Base-by-base conservation (phyloP, 805 yeast genomes). In the Candida parachauliodes region DNA sequence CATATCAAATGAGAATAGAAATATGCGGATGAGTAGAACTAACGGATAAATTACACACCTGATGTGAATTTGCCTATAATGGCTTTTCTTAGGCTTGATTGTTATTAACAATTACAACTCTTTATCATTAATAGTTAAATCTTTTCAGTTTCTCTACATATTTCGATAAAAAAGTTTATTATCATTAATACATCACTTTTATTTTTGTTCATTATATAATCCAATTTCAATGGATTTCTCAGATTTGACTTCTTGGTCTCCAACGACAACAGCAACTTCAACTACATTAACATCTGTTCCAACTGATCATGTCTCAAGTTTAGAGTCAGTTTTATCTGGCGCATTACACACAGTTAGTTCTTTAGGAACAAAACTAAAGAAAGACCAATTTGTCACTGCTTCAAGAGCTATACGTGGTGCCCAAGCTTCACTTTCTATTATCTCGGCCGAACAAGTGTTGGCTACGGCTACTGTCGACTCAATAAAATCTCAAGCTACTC, bases 381-480 rank as follows among this genome's bases (percentile, higher is more conserved):
- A n/a, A 3, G 42, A 34, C 4, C 51, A 46, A 12, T 43, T 55
- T 28, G 28, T 46, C 2, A 38, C 46, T 6, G 46, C 50, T 15
- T 54, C 64, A 3, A 32, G 49, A 37, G 44, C 41, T 10, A 39
- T 53, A 4, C 43, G 68, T 28, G 68, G 66, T 4, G 67, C 62
- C 1, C 45, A 56, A 40, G 68, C 68, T 1, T 58, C 68, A 5
- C 43, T 61, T 28, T 46, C 61, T 9, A 52, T 60, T 18, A 46
- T 62, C 22, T 43, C 51, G 4, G 68, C 65, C 5, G 54, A 59
- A 38, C 32, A 47, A n/a, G 59, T 59, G 4, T 39, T 57, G 30
- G 68, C 68, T 17, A 61, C 68, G 6, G 68, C 70, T 10, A 62
- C 70, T 1, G 57, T 48, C 19, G 31, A 36, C 1, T 27, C 37